Evolutionary conservation across 1,139 yeast genomes (phyloP), one percentile per base, ranked within the genome.

Genomic region (Geotrichum bryndzae): DNA sequence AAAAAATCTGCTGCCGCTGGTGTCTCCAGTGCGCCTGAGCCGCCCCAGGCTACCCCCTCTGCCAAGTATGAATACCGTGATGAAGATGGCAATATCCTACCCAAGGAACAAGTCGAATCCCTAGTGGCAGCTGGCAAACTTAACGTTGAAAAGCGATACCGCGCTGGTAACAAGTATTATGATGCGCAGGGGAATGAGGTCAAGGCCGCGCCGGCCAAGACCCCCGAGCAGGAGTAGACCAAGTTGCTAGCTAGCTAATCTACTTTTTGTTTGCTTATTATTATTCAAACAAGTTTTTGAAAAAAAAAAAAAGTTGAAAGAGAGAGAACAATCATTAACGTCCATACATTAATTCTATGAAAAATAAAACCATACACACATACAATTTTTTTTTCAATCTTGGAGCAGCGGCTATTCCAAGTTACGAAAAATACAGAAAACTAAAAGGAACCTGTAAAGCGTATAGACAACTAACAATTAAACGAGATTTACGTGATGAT

Each of bases 11-110:
- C 52, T 51, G 61, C 51, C 31, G 60, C 63, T n/a, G 45, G 22
- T 48, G 38, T 54, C 35, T 50, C 58, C 11, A 48, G 51, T 45
- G 48, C 63, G 11, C 48, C 48, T 7, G n/a, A n/a, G 11, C 23
- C 48, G 22, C 58, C 60, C 18, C 29, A 64, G 45, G 54, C 62
- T n/a, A 58, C 63, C 27, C 59, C 60, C 53, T 5, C 10, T 15
- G 41, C 58, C 50, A 56, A 59, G 38, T 67, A 71, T 29, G 72
- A 68, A 51, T 73, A 72, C 66, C 71, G 73, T 18, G 76, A 73
- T 61, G 69, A 67, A 45, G 57, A 73, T 41, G 76, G 76, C 51
- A 73, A 73, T 57, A 66, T 66, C 22, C 65, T 73, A 45, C 69
- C 69, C 35, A 67, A 72, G 41, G 73, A 70, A 46, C 66, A 70